These are phyloP conservation scores for Apophysomyces variabilis DNA, from an alignment of 371 early-diverging fungal genomes.

Conservation along the genomic window DNA sequence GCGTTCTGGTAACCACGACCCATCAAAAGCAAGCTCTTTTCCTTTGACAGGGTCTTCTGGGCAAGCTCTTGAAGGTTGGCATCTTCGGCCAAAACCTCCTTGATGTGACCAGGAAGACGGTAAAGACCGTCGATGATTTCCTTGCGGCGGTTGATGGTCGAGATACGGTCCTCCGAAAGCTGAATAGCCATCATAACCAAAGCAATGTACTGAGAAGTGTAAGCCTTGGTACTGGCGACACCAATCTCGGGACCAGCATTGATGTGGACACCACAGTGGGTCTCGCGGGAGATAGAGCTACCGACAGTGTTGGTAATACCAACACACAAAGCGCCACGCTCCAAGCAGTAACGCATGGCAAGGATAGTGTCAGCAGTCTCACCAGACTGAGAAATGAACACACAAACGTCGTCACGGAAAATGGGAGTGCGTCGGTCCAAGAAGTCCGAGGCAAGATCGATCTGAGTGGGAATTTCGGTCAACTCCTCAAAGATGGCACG, in stretches of 20 bases:
- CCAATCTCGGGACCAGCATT: slow-evolving; percentile 99
- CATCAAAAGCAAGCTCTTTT: slow-evolving; percentile 90
- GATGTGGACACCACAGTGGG: slow-evolving; percentile 98
- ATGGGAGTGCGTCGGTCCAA: slow-evolving; percentile 94
- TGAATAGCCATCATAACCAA: slow-evolving; percentile 96
- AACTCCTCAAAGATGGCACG: slow-evolving; percentile 97
- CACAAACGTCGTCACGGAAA: slow-evolving; percentile 97
- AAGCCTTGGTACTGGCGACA: slow-evolving; percentile 99
- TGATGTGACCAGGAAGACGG: slow-evolving; percentile 89
- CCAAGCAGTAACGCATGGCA: slow-evolving; percentile 95
- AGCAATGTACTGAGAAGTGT: slow-evolving; percentile 97
- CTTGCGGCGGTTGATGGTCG: slow-evolving; percentile 81
- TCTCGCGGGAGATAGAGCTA: slow-evolving; percentile 94
- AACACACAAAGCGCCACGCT: slow-evolving; percentile 95
- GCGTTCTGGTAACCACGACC: slow-evolving; percentile 98
- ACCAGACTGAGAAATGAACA: slow-evolving; percentile 98
- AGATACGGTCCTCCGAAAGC: slow-evolving; percentile 88
- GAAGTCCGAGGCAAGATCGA: slow-evolving; percentile 96
- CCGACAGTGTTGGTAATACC: slow-evolving; percentile 99
- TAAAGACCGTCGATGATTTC: slow-evolving; percentile 94
- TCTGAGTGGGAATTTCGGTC: slow-evolving; percentile 90
- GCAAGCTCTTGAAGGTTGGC: slow-evolving; percentile 81
- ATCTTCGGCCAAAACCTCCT: slow-evolving; percentile 87
- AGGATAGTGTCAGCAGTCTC: slow-evolving; percentile 99
- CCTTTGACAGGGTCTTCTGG: slow-evolving; percentile 74